These are phyloP conservation scores for Rhododendron molle DNA, from an alignment of 148 eudicot species.

Conservation along the genomic window DNA sequence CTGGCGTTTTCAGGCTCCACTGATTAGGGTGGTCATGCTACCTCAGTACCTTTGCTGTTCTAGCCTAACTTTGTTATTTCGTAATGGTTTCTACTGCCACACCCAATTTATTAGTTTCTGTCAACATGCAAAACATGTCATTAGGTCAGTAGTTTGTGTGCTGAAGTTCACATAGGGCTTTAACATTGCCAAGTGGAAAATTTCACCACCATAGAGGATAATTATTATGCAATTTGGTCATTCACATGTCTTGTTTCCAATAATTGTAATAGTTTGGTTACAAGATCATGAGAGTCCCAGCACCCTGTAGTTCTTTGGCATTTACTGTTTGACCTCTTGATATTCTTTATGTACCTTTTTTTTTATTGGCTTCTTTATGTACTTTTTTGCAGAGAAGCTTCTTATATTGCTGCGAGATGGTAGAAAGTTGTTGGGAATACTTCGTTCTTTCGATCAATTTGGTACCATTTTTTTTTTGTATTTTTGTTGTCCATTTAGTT, in stretches of 20 bases:
- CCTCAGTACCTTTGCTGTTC: not conserved
- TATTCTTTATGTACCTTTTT: not conserved
- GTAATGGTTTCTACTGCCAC: not conserved
- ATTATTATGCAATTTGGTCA: not conserved
- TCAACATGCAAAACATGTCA: not conserved
- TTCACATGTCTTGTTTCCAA: not conserved
- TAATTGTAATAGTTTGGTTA: not conserved
- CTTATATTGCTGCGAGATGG: constrained; percentile 86
- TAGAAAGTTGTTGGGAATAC: constrained; percentile 75
- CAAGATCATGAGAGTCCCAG: not conserved
- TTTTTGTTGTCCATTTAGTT: not conserved
- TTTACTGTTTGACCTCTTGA: not conserved
- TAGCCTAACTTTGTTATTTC: not conserved
- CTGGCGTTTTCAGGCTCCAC: not conserved
- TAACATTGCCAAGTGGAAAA: not conserved
- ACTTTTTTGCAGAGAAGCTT: constrained; percentile 57
- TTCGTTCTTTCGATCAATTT: constrained; percentile 94
- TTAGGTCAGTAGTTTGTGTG: not conserved
- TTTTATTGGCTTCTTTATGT: not conserved
- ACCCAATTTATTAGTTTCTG: not conserved
- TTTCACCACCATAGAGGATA: not conserved
- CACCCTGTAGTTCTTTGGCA: not conserved
- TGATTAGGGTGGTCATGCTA: not conserved
- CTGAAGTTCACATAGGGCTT: not conserved
- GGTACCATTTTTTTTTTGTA: constrained; percentile 37